Evolutionary conservation across 305 asterid species (phyloP).

Genomic region (Fraxinus latifolia): DNA sequence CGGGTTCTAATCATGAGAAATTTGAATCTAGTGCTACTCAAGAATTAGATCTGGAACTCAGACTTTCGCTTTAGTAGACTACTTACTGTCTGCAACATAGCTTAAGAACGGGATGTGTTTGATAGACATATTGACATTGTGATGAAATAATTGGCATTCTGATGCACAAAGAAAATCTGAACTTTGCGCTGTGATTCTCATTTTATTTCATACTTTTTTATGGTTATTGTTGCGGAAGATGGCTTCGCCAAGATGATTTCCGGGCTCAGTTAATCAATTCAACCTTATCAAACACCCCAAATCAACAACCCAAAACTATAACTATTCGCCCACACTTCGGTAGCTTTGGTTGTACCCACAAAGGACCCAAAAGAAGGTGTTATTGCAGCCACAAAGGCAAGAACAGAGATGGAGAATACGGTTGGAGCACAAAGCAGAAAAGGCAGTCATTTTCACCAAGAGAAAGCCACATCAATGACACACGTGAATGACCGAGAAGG

Average conservation of each 20-base stretch:
- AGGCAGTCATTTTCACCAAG: not conserved
- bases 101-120: not conserved
- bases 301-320: not conserved
- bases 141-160: not conserved
- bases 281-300: not conserved
- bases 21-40: not conserved
- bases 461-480: not conserved
- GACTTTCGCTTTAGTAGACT: not conserved
- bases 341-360: not conserved
- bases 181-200: not conserved
- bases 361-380: not conserved
- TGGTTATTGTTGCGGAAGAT: not conserved
- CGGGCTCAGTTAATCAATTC: not conserved
- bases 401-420: not conserved
- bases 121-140: not conserved
- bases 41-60: not conserved
- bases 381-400: not conserved
- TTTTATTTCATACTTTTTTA: not conserved
- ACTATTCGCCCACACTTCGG: not conserved
- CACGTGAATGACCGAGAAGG: not conserved
- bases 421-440: not conserved
- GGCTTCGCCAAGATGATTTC: not conserved
- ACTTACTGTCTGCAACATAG: not conserved
- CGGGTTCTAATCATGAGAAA: not conserved
- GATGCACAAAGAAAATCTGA: not conserved